A percentile compares a stretch with the other conserved stretches of the same genome.
These are phyloP conservation scores for Phlebiopsis gigantea DNA, from an alignment of 768 basidiomycete species.

Conservation along the genomic window DNA sequence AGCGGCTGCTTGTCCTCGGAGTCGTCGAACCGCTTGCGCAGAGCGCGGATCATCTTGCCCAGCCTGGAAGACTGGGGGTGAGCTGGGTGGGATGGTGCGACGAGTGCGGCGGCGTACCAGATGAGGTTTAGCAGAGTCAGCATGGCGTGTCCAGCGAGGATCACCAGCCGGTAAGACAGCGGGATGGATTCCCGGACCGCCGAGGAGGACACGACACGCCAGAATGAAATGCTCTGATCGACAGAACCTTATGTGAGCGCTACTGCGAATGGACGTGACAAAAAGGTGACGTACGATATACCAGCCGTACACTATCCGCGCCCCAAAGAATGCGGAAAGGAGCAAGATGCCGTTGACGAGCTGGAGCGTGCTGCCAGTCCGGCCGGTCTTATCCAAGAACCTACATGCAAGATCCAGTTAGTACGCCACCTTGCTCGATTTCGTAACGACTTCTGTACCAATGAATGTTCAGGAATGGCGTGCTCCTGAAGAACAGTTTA, in stretches of 20 bases:
- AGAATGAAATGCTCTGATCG: slow-evolving; percentile 34
- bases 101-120: slow-evolving; percentile 42
- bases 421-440: not conserved
- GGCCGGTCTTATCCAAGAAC: slow-evolving; percentile 74
- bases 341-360: slow-evolving; percentile 68
- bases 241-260: not conserved
- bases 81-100: not conserved
- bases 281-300: slow-evolving; percentile 32
- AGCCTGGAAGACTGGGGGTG: slow-evolving; percentile 43
- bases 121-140: slow-evolving; percentile 74
- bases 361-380: slow-evolving; percentile 63
- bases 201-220: slow-evolving; percentile 44
- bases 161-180: slow-evolving; percentile 36
- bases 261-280: not conserved
- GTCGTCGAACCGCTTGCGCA: slow-evolving; percentile 53
- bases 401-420: slow-evolving; percentile 28
- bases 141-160: slow-evolving; percentile 55
- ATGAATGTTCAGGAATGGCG: slow-evolving; percentile 83
- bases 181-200: slow-evolving; percentile 50
- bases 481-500: slow-evolving; percentile 44
- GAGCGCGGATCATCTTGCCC: slow-evolving; percentile 62
- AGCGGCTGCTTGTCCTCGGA: slow-evolving; percentile 20
- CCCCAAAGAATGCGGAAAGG: slow-evolving; percentile 60
- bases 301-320: slow-evolving; percentile 69
- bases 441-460: slow-evolving; percentile 44